A percentile compares a stretch with the other conserved stretches of the same genome.
Evolutionary conservation across 2,329 filamentous ascomycete species (phyloP).

Genomic region (Calonectria pseudoreteaudii): DNA sequence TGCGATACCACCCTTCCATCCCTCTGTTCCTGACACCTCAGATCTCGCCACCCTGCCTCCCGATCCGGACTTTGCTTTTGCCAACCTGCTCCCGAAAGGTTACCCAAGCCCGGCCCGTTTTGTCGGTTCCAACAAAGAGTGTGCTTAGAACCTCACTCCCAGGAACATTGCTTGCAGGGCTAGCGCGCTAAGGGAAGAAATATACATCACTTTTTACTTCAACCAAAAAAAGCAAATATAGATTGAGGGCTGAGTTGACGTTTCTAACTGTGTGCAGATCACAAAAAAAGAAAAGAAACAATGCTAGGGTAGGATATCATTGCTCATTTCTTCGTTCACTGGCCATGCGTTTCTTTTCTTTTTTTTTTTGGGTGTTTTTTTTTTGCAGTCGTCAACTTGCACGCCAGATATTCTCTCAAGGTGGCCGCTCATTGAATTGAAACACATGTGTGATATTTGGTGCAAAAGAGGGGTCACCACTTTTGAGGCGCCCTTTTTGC

Average conservation of each 20-base stretch:
- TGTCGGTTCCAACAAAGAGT: not conserved
- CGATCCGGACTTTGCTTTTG: not conserved
- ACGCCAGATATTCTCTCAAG: not conserved
- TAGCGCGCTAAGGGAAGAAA: not conserved
- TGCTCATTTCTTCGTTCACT: not conserved
- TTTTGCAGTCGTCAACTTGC: not conserved
- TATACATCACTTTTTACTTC: not conserved
- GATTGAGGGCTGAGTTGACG: not conserved
- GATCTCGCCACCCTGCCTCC: conserved; percentile 17
- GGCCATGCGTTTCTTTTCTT: not conserved
- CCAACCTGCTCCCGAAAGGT: conserved; percentile 1
- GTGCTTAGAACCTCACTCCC: not conserved
- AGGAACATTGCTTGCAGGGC: not conserved
- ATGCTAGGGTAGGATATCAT: not conserved
- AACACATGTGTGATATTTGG: not conserved
- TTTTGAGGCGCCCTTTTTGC: not conserved
- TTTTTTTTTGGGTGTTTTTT: no score
- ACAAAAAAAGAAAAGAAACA: not conserved
- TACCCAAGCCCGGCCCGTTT: conserved; percentile 5
- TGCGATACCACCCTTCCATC: conserved; percentile 42
- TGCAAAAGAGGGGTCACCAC: not conserved
- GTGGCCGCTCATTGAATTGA: not conserved
- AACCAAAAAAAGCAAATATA: not conserved
- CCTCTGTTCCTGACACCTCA: conserved; percentile 30
- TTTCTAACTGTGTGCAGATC: not conserved